Evolutionary conservation across 1,284 basidiomycete species (phyloP).

Genomic region (Cutaneotrichosporon cutaneum): DNA sequence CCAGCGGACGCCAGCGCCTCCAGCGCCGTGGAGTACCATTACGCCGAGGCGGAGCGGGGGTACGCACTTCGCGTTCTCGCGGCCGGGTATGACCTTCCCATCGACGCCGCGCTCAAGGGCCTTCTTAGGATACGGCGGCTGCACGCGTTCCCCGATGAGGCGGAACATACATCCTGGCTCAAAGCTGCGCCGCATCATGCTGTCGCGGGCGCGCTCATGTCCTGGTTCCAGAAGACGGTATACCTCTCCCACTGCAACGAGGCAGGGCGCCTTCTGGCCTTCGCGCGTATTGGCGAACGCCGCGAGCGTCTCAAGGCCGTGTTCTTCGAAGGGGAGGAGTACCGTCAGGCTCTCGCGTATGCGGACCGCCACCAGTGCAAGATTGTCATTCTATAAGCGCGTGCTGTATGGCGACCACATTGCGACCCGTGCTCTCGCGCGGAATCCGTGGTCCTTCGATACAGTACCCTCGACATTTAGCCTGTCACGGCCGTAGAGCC

Average conservation of each 20-base stretch:
- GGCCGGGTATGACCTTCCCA: not conserved
- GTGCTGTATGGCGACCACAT: too few species aligned
- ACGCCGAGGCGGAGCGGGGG: not conserved
- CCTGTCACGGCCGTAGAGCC: too few species aligned
- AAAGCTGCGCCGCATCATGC: not conserved
- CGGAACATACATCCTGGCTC: not conserved
- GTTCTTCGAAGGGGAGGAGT: not conserved
- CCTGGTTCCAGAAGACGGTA: not conserved
- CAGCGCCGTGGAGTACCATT: not conserved
- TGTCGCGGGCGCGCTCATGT: not conserved
- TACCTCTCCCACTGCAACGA: not conserved
- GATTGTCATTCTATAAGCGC: not conserved
- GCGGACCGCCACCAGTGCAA: not conserved
- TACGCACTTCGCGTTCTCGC: not conserved
- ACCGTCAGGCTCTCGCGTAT: not conserved
- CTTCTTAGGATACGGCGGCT: not conserved
- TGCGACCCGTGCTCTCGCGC: too few species aligned
- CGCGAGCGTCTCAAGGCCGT: constrained; percentile 1
- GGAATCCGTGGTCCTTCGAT: too few species aligned
- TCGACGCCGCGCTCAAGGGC: not conserved
- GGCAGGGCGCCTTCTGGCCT: not conserved
- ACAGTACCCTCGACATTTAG: too few species aligned
- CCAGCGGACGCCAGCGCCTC: not conserved
- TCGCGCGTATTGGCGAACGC: not conserved
- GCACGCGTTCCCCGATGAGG: not conserved